Evolutionary conservation across 106 monocot species (phyloP), one percentile per base, ranked within the genome.

Genomic region (Gastrodia elata): DNA sequence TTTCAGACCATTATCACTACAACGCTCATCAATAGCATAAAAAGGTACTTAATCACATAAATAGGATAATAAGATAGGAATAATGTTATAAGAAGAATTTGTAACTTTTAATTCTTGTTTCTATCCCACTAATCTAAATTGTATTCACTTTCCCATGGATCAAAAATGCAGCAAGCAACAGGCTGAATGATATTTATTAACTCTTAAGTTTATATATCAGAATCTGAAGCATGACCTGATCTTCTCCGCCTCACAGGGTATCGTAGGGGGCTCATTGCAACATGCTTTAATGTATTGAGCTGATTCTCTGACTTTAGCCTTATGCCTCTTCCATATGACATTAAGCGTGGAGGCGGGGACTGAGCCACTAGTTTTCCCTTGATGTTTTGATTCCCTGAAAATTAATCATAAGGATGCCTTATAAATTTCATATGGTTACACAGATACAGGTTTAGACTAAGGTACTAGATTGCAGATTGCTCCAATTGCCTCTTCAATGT

Each of bases 191-290:
- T 15, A 38, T 32, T 68, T 9, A 20, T 38, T 38, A 9, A 10
- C 18, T 25, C 41, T 36, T 36, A 37, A 7, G 9, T 20, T 37
- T 38, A 69, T 69, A 83, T n/a, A 57, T 85, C 87, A 41, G 85
- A 87, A 64, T 85, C 91, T 37, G 88, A 88, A 22, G 69, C 77
- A 55, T 83, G 78, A 16, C 88, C 84, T 1, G 91, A 80, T 61
- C 70, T 70, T 46, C 76, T 81, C 49, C 80, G 65, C 24, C 80
- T 61, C 15, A 68, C 68, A 2, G 83, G 27, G 30, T 61, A 32
- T 67, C 35, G 35, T 22, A 37, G 11, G 37, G 67, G 83, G 41
- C 69, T 86, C 73, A 77, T 69, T 43, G 30, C 49, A 3, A 69
- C 69, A 13, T 14, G 10, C 41, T 69, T 69, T 10, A 69, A 13